Evolutionary conservation across 2,329 filamentous ascomycete species (phyloP), one percentile per base, ranked within the genome.

Genomic region (Diaporthe vaccinii): DNA sequence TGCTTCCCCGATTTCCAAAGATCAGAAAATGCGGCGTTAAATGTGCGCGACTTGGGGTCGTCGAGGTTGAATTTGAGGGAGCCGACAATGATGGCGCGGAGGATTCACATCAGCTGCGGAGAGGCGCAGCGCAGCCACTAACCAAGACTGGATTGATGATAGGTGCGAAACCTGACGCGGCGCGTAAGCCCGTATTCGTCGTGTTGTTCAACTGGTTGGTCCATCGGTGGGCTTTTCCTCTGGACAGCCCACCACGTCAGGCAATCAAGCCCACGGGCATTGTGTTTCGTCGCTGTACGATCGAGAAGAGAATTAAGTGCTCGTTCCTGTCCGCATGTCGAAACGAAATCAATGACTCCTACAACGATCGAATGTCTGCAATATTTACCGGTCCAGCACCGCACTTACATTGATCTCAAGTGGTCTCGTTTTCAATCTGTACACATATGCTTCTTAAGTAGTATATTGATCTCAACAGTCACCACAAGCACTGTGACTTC

Each of bases 151-250:
- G 46, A 25, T 53, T 12, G 17, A 51, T 20, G 28, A 17, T 39
- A 51, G 31, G 31, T 53, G 31, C 44, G 7, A 62, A 20, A n/a
- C 14, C 14, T 31, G 39, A 31, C 59, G 59, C 28, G 15, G n/a
- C 59, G 15, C 59, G 20, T 68, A 39, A 51, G 62, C 62, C 28
- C 62, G 44, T 68, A 51, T 25, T 68, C 10, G 3, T 68, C 62
- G 62, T 39, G 20, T 51, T 53, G 4, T 68, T 39, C 44, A 14
- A 36, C 12, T 51, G 28, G n/a, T 28, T 67, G 61, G 44, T 49
- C 25, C 20, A 22, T 17, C 51, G 14, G 17, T 44, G 41, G 17
- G 17, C 41, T 20, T 44, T 44, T 44, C 39, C 36, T 36, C 36
- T 36, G 2, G 36, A 39, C 10, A 39, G 36, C 36, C 36, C 36